These are phyloP conservation scores for Eustoma russellianum DNA, from an alignment of 257 asterid species.

Conservation along the genomic window DNA sequence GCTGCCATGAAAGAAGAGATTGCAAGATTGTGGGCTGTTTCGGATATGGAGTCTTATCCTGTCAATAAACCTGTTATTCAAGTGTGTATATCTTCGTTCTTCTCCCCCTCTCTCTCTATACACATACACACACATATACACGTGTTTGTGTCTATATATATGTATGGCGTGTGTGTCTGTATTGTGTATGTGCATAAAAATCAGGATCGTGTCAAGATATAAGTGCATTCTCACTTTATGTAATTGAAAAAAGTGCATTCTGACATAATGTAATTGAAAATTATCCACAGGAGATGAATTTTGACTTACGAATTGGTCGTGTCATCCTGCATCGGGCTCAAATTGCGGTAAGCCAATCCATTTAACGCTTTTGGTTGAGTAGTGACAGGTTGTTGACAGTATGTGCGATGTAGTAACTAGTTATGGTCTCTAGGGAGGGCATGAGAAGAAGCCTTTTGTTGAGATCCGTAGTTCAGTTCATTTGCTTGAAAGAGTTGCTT, in stretches of 20 bases:
- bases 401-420: slow-evolving; percentile 1
- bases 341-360: slow-evolving; percentile 34
- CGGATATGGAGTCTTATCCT: slow-evolving; percentile 52
- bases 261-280: slow-evolving; percentile 8
- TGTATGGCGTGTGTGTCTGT: too few species aligned
- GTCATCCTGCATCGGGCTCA: slow-evolving; percentile 35
- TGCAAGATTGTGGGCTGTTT: slow-evolving; percentile 49
- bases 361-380: background rate
- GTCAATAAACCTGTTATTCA: slow-evolving; percentile 61
- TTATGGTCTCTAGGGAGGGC: slow-evolving; percentile 27
- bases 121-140: too few species aligned
- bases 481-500: slow-evolving; percentile 84
- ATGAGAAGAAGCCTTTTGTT: slow-evolving; percentile 59
- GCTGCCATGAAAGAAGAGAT: slow-evolving; percentile 68
- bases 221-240: background rate
- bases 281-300: slow-evolving; percentile 36
- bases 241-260: background rate
- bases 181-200: too few species aligned
- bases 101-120: too few species aligned
- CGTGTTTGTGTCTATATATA: too few species aligned
- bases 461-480: slow-evolving; percentile 65
- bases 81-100: slow-evolving; percentile 27
- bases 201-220: too few species aligned
- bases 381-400: background rate
- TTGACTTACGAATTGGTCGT: slow-evolving; percentile 57